A percentile compares a stretch with the other conserved stretches of the same genome.
Evolutionary conservation across 495 filamentous ascomycete genomes (phyloP).

Genomic region (Friedmanniomyces simplex): DNA sequence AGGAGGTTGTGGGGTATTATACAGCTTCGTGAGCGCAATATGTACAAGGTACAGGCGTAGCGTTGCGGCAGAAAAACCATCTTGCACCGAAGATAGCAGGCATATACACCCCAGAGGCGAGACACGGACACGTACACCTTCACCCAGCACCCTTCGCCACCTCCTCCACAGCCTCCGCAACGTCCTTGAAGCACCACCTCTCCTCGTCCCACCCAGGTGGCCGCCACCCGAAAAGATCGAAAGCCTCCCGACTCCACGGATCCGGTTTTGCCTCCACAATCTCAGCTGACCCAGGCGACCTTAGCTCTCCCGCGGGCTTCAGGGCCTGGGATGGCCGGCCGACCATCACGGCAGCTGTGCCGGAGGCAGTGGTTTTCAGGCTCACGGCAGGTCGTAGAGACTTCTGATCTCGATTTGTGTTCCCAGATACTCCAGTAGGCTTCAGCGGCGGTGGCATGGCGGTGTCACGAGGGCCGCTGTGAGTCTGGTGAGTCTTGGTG

Average conservation of each 20-base stretch:
- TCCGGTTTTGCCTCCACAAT: constrained; percentile 3
- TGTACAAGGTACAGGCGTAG: too few relatives aligned
- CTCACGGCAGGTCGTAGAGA: background rate
- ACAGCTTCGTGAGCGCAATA: too few relatives aligned
- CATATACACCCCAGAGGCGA: too few relatives aligned
- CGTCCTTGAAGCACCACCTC: constrained; percentile 10
- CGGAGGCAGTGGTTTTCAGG: constrained; percentile 5
- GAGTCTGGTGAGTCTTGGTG: background rate
- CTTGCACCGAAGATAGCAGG: too few relatives aligned
- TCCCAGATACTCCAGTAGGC: too few relatives aligned
- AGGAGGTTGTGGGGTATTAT: too few relatives aligned
- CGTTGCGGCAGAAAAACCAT: too few relatives aligned
- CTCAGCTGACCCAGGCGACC: background rate
- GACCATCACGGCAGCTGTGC: constrained; percentile 9
- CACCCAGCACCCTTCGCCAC: background rate
- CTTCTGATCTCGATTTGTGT: background rate
- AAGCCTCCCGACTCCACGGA: constrained; percentile 48
- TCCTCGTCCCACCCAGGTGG: constrained; percentile 27
- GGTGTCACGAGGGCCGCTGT: too few relatives aligned
- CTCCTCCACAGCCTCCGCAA: background rate
- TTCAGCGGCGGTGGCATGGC: background rate
- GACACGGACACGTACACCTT: background rate
- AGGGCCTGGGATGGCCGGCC: constrained; percentile 6
- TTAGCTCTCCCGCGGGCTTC: background rate
- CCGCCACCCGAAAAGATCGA: constrained; percentile 49